These are phyloP conservation scores for sorghum (Sorghum bicolor) DNA, from an alignment of 176 grass and related monocot species.

Conservation along the genomic window Sorghum_bicolor_NCBIv3 NC_012879.2:61172501-61173000, in stretches of 20 bases:
- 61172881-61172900: not conserved
- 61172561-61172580: not conserved
- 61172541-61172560: not conserved
- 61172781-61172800: not conserved
- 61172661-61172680: not conserved
- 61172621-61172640: not conserved
- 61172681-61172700: slow-evolving; percentile 7
- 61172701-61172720: not conserved
- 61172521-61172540: not conserved
- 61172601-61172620: not conserved
- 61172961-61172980: not conserved
- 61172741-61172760: not conserved
- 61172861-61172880: not conserved
- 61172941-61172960: not conserved
- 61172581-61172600: slow-evolving; percentile 3
- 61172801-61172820: not conserved
- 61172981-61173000: not conserved
- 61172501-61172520: slow-evolving; percentile 54
- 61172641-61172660: slow-evolving; percentile 6
- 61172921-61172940: not conserved
- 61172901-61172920: not conserved
- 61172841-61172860: not conserved
- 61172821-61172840: not conserved
- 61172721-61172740: not conserved
- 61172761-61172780: not conserved